A percentile compares a stretch with the other conserved stretches of the same genome.
phyloP scores from a whole-genome alignment of 192 early-diverging fungal species.

The Umbelopsis sp. region DNA sequence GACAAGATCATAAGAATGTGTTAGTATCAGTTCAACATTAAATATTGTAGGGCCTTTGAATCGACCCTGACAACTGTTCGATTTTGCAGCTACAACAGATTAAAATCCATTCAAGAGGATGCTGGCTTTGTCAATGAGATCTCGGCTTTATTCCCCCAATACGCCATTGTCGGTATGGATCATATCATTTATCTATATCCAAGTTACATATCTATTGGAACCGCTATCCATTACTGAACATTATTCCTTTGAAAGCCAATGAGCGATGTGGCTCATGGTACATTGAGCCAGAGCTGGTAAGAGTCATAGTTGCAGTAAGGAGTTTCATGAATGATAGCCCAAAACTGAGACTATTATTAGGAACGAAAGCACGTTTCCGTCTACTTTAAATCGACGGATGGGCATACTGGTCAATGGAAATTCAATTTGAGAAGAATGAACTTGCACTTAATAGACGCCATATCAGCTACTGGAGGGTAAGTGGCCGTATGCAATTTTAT shows the following conservation, averaged over 20 bases:
- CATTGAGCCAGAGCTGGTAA: slow-evolving; percentile 62
- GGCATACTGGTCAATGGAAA: slow-evolving; percentile 83
- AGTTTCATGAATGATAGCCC: not conserved
- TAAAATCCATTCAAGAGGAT: slow-evolving; percentile 79
- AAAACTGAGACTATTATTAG: not conserved
- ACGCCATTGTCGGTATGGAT: slow-evolving; percentile 61
- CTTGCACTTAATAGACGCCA: slow-evolving; percentile 64
- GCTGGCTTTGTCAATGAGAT: slow-evolving; percentile 69
- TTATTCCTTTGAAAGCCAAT: slow-evolving; percentile 55
- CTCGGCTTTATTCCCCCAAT: slow-evolving; percentile 50
- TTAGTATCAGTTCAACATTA: not conserved
- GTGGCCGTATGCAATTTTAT: not conserved
- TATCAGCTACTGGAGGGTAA: slow-evolving; percentile 61
- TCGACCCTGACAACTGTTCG: not conserved
- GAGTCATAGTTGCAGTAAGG: not conserved
- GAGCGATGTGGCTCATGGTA: slow-evolving; percentile 92
- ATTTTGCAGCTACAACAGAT: slow-evolving; percentile 64
- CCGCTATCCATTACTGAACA: not conserved
- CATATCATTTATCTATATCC: not conserved
- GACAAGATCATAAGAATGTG: slow-evolving; percentile 45
- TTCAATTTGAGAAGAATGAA: slow-evolving; percentile 84
- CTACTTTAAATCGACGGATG: slow-evolving; percentile 96
- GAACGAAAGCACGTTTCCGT: slow-evolving; percentile 56
- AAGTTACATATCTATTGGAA: too few species aligned
- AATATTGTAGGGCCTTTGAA: not conserved